These are phyloP conservation scores for Sporothrix luriei DNA, from an alignment of 2,329 filamentous ascomycete species.

Conservation along the genomic window DNA sequence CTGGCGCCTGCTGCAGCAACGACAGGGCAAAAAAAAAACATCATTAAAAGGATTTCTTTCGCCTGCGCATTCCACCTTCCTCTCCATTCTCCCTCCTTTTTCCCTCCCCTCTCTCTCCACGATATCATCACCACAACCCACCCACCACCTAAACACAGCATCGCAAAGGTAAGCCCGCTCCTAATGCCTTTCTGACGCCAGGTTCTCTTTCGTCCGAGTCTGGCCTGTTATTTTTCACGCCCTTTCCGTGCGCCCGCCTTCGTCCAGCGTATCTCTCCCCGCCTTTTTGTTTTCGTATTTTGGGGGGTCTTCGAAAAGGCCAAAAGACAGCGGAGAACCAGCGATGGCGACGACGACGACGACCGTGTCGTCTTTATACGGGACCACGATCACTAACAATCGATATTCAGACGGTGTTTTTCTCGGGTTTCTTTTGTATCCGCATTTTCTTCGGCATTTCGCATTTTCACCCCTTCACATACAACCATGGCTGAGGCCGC, in stretches of 20 bases:
- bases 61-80: slow-evolving; percentile 23
- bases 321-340: background rate
- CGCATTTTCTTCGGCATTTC: background rate
- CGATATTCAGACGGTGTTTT: slow-evolving; percentile 19
- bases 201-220: background rate
- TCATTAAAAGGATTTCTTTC: slow-evolving; percentile 36
- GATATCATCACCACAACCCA: slow-evolving; percentile 27
- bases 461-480: slow-evolving; percentile 18
- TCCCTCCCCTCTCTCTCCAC: slow-evolving; percentile 28
- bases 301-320: background rate
- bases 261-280: slow-evolving; percentile 18
- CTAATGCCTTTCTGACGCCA: background rate
- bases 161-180: slow-evolving; percentile 33
- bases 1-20: slow-evolving; percentile 34
- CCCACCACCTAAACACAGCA: slow-evolving; percentile 25
- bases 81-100: slow-evolving; percentile 20
- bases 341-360: background rate
- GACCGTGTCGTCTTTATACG: background rate
- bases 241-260: slow-evolving; percentile 6
- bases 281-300: slow-evolving; percentile 28
- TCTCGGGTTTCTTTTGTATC: slow-evolving; percentile 28
- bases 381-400: background rate
- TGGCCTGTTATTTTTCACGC: background rate
- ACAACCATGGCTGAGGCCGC: slow-evolving; percentile 64
- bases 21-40: slow-evolving; percentile 34